A percentile compares a stretch with the other conserved stretches of the same genome.
Conservation (phyloP, 139 green algal species). For the Chlamydomonas sphaeroides region DNA sequence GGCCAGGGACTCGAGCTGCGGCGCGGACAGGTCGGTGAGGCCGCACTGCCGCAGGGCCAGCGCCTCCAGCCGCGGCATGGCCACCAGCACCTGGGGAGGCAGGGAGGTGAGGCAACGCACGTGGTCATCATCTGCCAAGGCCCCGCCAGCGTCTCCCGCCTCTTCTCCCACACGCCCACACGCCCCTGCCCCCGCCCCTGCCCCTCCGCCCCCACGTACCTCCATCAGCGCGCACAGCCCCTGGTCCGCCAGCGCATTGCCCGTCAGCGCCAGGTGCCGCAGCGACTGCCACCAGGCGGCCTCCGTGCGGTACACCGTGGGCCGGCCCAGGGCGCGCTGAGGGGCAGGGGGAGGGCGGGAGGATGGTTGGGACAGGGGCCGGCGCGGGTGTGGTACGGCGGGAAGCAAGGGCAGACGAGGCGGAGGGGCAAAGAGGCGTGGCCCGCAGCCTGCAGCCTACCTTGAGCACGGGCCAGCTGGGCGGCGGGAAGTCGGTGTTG, state of each 20-base stretch:
- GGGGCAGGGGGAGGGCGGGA: too few species aligned
- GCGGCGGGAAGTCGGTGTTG: conserved; percentile 35
- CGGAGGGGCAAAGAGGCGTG: background rate
- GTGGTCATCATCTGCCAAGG: too few species aligned
- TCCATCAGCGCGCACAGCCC: conserved; percentile 36
- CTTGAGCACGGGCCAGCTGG: conserved; percentile 10
- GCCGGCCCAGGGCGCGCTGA: conserved; percentile 30
- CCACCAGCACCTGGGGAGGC: conserved; percentile 21
- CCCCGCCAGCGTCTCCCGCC: too few species aligned
- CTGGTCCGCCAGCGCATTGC: conserved; percentile 37
- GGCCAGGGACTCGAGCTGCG: conserved; percentile 13
- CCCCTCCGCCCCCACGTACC: background rate
- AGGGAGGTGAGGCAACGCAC: background rate
- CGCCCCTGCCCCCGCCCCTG: too few species aligned
- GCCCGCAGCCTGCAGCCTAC: too few species aligned
- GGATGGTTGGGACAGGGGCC: too few species aligned
- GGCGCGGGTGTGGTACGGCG: background rate
- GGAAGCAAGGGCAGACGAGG: background rate
- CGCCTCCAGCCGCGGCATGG: conserved; percentile 11
- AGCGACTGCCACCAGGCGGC: conserved; percentile 18
- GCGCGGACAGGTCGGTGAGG: conserved; percentile 48
- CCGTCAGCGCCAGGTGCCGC: background rate
- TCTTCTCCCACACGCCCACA: too few species aligned
- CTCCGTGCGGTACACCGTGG: conserved; percentile 14
- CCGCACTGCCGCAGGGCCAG: conserved; percentile 37